Evolutionary conservation across 306 rosid genomes (phyloP), one percentile per base, ranked within the genome.

Genomic region (Rosa multiflora): DNA sequence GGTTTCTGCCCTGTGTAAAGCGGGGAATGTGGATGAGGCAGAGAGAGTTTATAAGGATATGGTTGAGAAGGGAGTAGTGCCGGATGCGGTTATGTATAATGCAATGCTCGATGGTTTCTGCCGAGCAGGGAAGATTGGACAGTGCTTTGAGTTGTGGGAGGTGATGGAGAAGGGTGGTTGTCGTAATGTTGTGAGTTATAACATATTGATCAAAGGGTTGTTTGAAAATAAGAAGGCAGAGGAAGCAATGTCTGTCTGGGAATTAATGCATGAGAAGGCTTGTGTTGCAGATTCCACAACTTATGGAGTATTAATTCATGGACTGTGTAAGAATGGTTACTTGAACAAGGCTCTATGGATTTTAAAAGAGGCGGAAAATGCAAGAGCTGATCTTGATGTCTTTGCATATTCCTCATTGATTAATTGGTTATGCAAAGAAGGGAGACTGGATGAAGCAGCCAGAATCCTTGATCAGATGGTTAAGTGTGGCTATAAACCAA

Each of bases 261-360:
- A 86, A 79, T 74, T 81, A 77, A 79, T 91, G 85, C 43, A 6
- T 70, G 87, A 83, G 82, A 83, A 76, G 67, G 85, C 82, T 73
- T 77, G 46, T 67, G 44, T 43, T 61, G 88, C 83, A 0, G 92
- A 96, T 80, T 84, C 94, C 59, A 70, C 84, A 32, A 91, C 92
- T 14, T 91, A 86, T 52, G 96, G 98, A 67, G 78, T 90, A 62
- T 74, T 93, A 71, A 76, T 91, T 82, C 85, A 93, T 78, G 99
- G 99, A 55, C 82, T 93, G 70, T 93, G 99, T 81, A 90, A 78
- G 77, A 96, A 89, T 85, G 94, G 91, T 37, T 87, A 81, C 70
- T 82, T 87, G 81, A 87, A 67, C 79, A 90, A 87, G 88, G 99
- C 97, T 83, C 78, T 90, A 78, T 15, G 39, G 86, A 83, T 88